Evolutionary conservation across 345 rosid genomes (phyloP), one percentile per base, ranked within the genome.

Genomic region (Linum usitatissimum): DNA sequence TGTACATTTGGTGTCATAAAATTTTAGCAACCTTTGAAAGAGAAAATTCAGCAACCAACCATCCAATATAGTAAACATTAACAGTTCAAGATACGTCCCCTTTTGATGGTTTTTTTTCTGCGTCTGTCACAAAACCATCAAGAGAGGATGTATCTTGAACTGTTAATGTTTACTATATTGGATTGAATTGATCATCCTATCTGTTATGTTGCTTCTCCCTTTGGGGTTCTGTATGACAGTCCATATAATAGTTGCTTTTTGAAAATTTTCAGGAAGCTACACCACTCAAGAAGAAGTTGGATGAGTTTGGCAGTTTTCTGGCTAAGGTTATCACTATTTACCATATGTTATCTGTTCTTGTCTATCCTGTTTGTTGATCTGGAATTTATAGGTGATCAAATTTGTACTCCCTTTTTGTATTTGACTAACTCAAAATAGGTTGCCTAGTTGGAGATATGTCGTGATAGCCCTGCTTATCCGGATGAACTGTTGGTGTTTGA

Each of bases 281-380:
- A 48, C 97, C 99, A 63, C 73, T 93, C 82, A 93, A 93, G 80
- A 93, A 81, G 87, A 90, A 93, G 74, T 78, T 93, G 80, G 99
- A 93, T 76, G 99, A 93, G 78, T 93, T 93, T 81, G 97, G 97
- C 62, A 81, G 91, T 72, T 90, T 93, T 71, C 81, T 93, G 81
- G 99, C 99, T 19, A 93, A 93, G 97, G 99, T 92, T 69, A 81
- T 59, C 62, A 19, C 63, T 38, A 30, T n/a, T 45, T 45, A 45
- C 51, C 51, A 45, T 34, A 45, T 15, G 8, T 36, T 1, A 17
- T 39, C 71, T 70, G 57, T 68, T 39, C 14, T n/a, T n/a, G 55
- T n/a, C 9, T 61, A 53, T 15, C 4, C 6, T 56, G 21, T 57
- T 21, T 63, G 20, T 18, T 36, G 48, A 21, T 40, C 3, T 45